phyloP scores from a whole-genome alignment of 2,329 filamentous ascomycete species.

The Cryphonectria parasitica region DNA sequence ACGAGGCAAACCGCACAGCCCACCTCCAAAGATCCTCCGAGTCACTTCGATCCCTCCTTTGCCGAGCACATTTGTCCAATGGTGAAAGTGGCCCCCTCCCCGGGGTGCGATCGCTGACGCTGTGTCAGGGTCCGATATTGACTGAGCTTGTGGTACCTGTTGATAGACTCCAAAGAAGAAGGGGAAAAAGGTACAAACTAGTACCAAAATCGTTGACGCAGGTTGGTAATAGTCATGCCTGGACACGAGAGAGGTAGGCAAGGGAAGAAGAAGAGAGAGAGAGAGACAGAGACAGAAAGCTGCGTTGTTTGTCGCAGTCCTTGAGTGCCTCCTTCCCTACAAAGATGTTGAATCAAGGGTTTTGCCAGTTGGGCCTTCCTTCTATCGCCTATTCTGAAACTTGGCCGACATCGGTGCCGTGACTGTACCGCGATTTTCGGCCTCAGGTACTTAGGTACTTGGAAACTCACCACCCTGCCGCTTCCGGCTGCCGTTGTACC shows the following conservation, averaged over 20 bases:
- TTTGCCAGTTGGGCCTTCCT: not conserved
- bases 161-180: not conserved
- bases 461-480: not conserved
- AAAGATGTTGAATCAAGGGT: not conserved
- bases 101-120: not conserved
- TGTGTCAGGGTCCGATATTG: not conserved
- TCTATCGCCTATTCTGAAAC: not conserved
- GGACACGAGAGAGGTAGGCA: not conserved
- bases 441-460: not conserved
- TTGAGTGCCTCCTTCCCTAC: not conserved
- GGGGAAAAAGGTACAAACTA: not conserved
- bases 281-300: not conserved
- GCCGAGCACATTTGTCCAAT: not conserved
- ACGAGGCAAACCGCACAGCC: constrained; percentile 2
- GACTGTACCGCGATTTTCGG: not conserved
- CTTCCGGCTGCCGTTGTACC: not conserved
- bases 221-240: not conserved
- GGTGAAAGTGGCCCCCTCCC: not conserved
- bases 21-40: not conserved
- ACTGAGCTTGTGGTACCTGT: not conserved
- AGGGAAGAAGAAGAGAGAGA: not conserved
- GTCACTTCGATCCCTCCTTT: not conserved
- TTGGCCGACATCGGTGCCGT: constrained; percentile 1
- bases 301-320: not conserved
- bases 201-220: not conserved